Conservation (phyloP, 1,139 yeast genomes). For the Debaryomyces robertsiae region DNA sequence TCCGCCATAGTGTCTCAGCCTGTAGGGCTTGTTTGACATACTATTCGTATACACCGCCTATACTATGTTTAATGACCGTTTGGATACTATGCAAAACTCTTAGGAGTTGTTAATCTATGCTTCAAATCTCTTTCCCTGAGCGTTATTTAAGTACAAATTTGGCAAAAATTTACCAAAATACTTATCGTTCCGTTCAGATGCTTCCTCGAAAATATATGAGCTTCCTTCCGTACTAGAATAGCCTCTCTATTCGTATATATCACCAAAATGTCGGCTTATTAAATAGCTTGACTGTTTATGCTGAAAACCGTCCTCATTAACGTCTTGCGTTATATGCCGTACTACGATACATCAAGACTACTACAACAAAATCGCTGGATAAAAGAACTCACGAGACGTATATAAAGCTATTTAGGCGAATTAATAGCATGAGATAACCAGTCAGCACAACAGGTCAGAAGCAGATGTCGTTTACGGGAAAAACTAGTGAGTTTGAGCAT, state of each 20-base stretch:
- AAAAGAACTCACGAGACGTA: constrained; percentile 2
- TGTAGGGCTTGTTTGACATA: constrained; percentile 20
- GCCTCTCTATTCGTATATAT: not conserved
- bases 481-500: not conserved
- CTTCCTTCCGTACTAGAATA: not conserved
- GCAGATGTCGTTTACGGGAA: not conserved
- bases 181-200: not conserved
- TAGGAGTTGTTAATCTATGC: constrained; percentile 2
- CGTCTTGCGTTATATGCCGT: constrained; percentile 1
- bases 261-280: too few species aligned
- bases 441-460: too few species aligned
- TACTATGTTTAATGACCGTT: not conserved
- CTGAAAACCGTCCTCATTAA: constrained; percentile 4
- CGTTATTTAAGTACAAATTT: constrained; percentile 3
- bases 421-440: not conserved
- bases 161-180: not conserved
- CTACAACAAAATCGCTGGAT: constrained; percentile 1
- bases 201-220: not conserved
- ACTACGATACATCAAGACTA: not conserved
- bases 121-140: too few species aligned
- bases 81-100: constrained; percentile 3
- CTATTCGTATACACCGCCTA: not conserved
- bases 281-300: constrained; percentile 2
- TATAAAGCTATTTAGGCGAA: constrained; percentile 1
- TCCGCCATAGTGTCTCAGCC: constrained; percentile 17